Conservation (phyloP, 352 stramenopile genomes). For the Salisapilia sapeloensis region DNA sequence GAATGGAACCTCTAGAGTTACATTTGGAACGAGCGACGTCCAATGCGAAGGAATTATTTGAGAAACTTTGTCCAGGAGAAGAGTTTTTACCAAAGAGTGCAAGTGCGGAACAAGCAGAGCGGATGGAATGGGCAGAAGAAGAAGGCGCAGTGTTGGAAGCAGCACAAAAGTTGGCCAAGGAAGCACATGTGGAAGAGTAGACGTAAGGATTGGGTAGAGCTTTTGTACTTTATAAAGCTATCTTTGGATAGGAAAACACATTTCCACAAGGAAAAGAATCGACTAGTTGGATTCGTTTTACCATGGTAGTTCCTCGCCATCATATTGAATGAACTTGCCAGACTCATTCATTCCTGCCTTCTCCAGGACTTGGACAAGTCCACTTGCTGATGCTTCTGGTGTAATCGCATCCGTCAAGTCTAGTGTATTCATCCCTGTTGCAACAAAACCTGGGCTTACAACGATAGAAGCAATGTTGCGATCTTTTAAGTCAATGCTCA, state of each 20-base stretch:
- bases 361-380: slow-evolving; percentile 2
- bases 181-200: too few relatives aligned
- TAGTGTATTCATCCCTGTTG: slow-evolving; percentile 11
- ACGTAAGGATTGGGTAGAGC: too few relatives aligned
- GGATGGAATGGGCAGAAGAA: slow-evolving; percentile 37
- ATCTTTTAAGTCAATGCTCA: slow-evolving; percentile 11
- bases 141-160: slow-evolving; percentile 40
- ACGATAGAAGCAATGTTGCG: too few relatives aligned
- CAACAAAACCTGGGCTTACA: too few relatives aligned
- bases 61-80: slow-evolving; percentile 34
- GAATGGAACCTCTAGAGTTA: slow-evolving; percentile 21
- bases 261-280: too few relatives aligned
- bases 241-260: too few relatives aligned
- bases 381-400: slow-evolving; percentile 1
- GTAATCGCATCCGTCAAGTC: slow-evolving; percentile 7
- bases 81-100: slow-evolving; percentile 44
- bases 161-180: slow-evolving; percentile 23
- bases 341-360: slow-evolving; percentile 8
- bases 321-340: slow-evolving; percentile 28
- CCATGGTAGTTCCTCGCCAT: slow-evolving; percentile 18
- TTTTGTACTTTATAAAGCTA: too few relatives aligned
- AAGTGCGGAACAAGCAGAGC: slow-evolving; percentile 30
- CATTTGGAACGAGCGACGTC: slow-evolving; percentile 38
- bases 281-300: too few relatives aligned
- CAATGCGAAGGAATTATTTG: slow-evolving; percentile 44